These are phyloP conservation scores for Moesziomyces globuligerus DNA, from an alignment of 1,284 basidiomycete species.

Conservation along the genomic window DNA sequence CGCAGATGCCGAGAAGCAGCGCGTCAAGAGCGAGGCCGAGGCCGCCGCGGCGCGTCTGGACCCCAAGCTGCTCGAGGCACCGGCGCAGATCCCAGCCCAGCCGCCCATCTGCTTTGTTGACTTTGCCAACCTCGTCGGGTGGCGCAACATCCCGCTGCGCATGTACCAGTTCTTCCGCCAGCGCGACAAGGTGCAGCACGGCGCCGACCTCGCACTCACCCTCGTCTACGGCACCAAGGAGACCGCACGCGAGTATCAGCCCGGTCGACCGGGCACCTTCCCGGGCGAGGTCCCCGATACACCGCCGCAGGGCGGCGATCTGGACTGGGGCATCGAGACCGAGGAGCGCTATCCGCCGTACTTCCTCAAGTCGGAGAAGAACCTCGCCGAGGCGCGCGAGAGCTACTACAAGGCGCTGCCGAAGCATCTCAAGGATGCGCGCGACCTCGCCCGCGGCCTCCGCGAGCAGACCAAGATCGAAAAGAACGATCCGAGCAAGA, in stretches of 20 bases:
- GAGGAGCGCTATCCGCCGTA: constrained; percentile 79
- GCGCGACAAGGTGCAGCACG: constrained; percentile 79
- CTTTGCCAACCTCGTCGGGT: constrained; percentile 86
- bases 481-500: constrained; percentile 80
- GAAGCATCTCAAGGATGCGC: constrained; percentile 77
- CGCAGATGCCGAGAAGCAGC: constrained; percentile 43
- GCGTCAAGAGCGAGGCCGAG: constrained; percentile 28
- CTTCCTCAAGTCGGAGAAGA: constrained; percentile 73
- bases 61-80: constrained; percentile 69
- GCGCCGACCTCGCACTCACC: constrained; percentile 82
- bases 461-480: constrained; percentile 89
- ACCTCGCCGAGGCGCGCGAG: constrained; percentile 77
- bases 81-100: constrained; percentile 76
- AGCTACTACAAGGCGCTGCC: constrained; percentile 82
- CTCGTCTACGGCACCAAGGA: constrained; percentile 73
- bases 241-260: constrained; percentile 74
- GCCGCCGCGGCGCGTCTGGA: constrained; percentile 53
- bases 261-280: constrained; percentile 26
- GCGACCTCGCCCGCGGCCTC: constrained; percentile 78
- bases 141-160: constrained; percentile 87
- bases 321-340: constrained; percentile 78
- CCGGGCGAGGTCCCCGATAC: constrained; percentile 30
- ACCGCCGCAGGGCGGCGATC: constrained; percentile 71
- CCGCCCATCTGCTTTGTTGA: constrained; percentile 87
- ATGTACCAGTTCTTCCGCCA: constrained; percentile 92